Evolutionary conservation across 306 rosid species (phyloP).

Genomic region (Gastrolobium bilobum): DNA sequence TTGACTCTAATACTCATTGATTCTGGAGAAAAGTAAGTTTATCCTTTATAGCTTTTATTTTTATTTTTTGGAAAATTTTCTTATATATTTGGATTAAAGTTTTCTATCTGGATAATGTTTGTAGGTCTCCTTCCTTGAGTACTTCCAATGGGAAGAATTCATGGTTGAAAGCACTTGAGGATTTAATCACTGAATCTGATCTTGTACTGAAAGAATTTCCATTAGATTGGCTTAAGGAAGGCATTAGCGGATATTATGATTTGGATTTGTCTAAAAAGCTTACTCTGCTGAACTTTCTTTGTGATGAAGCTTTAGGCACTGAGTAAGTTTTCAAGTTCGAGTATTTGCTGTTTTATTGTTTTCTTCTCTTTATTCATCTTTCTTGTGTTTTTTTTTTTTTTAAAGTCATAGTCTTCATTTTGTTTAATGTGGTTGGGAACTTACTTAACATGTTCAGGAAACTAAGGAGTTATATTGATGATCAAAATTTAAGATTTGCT

Average conservation of each 20-base stretch:
- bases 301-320: slow-evolving; percentile 57
- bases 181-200: slow-evolving; percentile 44
- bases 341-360: background rate
- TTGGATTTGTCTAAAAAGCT: slow-evolving; percentile 52
- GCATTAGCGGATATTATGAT: slow-evolving; percentile 35
- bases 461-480: slow-evolving; percentile 49
- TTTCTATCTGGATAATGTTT: slow-evolving; percentile 22
- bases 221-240: slow-evolving; percentile 42
- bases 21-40: slow-evolving; percentile 46
- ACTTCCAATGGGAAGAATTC: slow-evolving; percentile 37
- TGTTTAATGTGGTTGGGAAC: slow-evolving; percentile 27
- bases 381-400: background rate
- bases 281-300: slow-evolving; percentile 49
- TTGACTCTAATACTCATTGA: slow-evolving; percentile 44
- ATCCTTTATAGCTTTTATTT: background rate
- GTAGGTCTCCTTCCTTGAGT: slow-evolving; percentile 48
- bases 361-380: background rate
- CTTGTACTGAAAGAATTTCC: slow-evolving; percentile 43
- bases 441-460: slow-evolving; percentile 46
- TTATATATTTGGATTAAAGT: background rate
- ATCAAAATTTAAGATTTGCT: slow-evolving; percentile 38
- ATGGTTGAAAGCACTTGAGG: slow-evolving; percentile 51
- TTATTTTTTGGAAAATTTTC: background rate
- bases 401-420: slow-evolving; percentile 11
- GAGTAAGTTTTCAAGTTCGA: slow-evolving; percentile 46